A percentile compares a stretch with the other conserved stretches of the same genome.
These are phyloP conservation scores for Trichoderma citrinoviride DNA, from an alignment of 2,329 filamentous ascomycete species.

Conservation along the genomic window DNA sequence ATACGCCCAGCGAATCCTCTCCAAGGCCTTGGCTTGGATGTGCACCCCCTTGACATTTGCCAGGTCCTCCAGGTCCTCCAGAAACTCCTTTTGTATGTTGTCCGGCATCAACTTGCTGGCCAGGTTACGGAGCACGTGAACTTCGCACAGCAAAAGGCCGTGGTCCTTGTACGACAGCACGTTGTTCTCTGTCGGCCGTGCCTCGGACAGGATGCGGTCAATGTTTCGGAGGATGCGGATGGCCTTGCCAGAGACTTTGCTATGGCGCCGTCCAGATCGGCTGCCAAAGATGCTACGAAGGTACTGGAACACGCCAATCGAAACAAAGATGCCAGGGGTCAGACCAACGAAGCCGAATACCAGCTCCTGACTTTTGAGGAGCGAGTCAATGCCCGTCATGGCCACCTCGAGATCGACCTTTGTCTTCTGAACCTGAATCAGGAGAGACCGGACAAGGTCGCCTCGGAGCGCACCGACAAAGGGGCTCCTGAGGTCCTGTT, in stretches of 20 bases:
- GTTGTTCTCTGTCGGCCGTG: constrained; percentile 66
- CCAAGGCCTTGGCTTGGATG: constrained; percentile 73
- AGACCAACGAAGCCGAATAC: constrained; percentile 97
- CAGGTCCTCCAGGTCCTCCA: constrained; percentile 83
- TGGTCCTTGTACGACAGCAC: constrained; percentile 89
- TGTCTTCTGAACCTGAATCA: constrained; percentile 98
- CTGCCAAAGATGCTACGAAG: constrained; percentile 66
- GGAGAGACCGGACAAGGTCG: constrained; percentile 81
- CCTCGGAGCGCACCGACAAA: constrained; percentile 80
- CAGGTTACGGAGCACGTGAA: constrained; percentile 74
- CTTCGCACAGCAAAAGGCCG: constrained; percentile 83
- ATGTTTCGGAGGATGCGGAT: constrained; percentile 82
- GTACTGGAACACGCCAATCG: constrained; percentile 71
- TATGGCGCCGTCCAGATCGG: constrained; percentile 64
- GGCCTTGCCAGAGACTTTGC: constrained; percentile 65
- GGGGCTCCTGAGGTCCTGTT: constrained; percentile 79
- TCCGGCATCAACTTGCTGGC: constrained; percentile 61
- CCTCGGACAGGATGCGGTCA: constrained; percentile 72
- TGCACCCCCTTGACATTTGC: constrained; percentile 78
- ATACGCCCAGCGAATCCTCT: constrained; percentile 89
- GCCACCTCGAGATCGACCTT: constrained; percentile 98
- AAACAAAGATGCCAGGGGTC: constrained; percentile 88
- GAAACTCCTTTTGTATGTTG: constrained; percentile 76
- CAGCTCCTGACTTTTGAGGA: constrained; percentile 93
- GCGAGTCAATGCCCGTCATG: constrained; percentile 89